phyloP scores from a whole-genome alignment of 257 asterid species.

The Solanum neorickii region DNA sequence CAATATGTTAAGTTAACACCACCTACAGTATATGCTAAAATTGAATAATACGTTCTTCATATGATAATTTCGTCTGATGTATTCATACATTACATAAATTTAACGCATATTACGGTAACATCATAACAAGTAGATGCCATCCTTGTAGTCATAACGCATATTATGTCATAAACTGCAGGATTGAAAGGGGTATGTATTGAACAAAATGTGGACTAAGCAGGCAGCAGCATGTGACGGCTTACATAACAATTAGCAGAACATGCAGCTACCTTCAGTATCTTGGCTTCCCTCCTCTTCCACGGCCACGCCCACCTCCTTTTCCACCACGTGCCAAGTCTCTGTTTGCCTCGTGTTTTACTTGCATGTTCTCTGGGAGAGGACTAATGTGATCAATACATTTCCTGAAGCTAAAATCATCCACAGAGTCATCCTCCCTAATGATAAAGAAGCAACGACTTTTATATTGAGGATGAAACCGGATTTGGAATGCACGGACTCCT shows the following conservation, averaged over 20 bases:
- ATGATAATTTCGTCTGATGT: background rate
- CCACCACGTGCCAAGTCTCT: slow-evolving; percentile 53
- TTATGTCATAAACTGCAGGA: background rate
- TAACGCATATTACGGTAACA: background rate
- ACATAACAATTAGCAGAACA: background rate
- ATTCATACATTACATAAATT: background rate
- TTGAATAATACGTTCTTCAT: background rate
- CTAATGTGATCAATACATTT: slow-evolving; percentile 76
- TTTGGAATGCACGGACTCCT: slow-evolving; percentile 64
- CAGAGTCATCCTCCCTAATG: slow-evolving; percentile 61
- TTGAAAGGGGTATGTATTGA: background rate
- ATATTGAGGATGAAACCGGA: slow-evolving; percentile 70
- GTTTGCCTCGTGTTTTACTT: slow-evolving; percentile 46
- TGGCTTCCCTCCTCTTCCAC: slow-evolving; percentile 16
- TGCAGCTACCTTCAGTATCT: background rate
- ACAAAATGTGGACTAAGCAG: background rate
- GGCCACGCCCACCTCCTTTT: slow-evolving; percentile 42
- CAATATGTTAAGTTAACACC: background rate
- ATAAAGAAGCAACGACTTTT: slow-evolving; percentile 90
- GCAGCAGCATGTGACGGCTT: background rate
- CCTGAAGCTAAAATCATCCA: slow-evolving; percentile 91
- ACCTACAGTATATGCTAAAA: background rate
- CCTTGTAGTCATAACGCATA: background rate
- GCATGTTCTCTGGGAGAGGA: slow-evolving; percentile 89
- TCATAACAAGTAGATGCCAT: background rate